A percentile compares a stretch with the other conserved stretches of the same genome.
phyloP scores from a whole-genome alignment of 2,329 filamentous ascomycete species.

The Sporothrix pallida region DNA sequence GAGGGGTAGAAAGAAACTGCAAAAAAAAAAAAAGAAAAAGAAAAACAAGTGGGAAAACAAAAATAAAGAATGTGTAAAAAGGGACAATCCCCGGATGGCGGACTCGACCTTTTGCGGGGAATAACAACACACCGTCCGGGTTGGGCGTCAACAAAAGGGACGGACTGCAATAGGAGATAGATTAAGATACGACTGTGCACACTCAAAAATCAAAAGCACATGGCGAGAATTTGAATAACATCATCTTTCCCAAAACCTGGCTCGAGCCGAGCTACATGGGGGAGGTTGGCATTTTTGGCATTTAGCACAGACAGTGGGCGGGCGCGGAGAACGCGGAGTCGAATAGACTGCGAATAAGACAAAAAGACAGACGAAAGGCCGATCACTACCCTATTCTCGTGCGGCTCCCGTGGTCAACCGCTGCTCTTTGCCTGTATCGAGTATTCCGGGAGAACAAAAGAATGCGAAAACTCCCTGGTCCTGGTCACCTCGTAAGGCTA shows the following conservation, averaged over 20 bases:
- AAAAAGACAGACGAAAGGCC: not conserved
- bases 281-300: too few relatives aligned
- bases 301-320: not conserved
- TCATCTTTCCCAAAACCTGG: not conserved
- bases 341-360: too few relatives aligned
- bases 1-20: not conserved
- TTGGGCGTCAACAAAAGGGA: not conserved
- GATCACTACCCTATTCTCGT: slow-evolving; percentile 7
- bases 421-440: not conserved
- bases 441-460: too few relatives aligned
- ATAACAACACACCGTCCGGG: not conserved
- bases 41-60: not conserved
- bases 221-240: not conserved
- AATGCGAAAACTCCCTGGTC: not conserved
- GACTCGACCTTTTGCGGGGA: not conserved
- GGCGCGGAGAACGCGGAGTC: slow-evolving; percentile 19
- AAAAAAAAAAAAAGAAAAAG: not conserved
- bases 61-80: slow-evolving; percentile 17
- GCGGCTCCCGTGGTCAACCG: not conserved
- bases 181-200: not conserved
- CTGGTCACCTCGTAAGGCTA: slow-evolving; percentile 13
- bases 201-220: not conserved
- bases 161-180: not conserved
- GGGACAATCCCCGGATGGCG: not conserved
- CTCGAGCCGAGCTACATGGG: not conserved